A percentile compares a stretch with the other conserved stretches of the same genome.
Evolutionary conservation across 805 yeast genomes (phyloP).

Genomic region (Kuraishia ogatae): DNA sequence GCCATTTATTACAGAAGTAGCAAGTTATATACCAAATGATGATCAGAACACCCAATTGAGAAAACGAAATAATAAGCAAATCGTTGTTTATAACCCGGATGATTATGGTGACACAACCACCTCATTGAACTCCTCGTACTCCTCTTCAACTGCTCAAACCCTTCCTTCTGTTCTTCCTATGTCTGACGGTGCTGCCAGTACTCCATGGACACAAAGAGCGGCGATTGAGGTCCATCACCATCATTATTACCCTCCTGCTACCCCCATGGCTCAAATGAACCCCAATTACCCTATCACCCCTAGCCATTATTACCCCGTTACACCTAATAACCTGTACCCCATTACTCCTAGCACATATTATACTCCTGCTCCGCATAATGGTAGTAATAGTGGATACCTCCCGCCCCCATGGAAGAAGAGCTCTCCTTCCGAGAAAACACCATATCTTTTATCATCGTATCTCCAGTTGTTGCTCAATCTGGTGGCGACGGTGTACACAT

Average conservation of each 20-base stretch:
- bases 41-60: neutral
- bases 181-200: neutral
- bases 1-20: neutral
- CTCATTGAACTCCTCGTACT: neutral
- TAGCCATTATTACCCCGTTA: neutral
- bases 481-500: slow-evolving; percentile 32
- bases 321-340: neutral
- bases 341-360: slow-evolving; percentile 1
- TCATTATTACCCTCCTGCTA: slow-evolving; percentile 27
- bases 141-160: neutral
- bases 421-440: slow-evolving; percentile 40
- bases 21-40: neutral
- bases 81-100: neutral
- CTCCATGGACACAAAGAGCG: neutral
- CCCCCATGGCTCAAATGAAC: slow-evolving; percentile 1
- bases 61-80: neutral
- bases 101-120: neutral
- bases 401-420: slow-evolving; percentile 58
- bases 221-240: slow-evolving; percentile 34
- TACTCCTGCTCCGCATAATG: slow-evolving; percentile 4
- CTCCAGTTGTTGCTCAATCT: slow-evolving; percentile 48
- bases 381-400: slow-evolving; percentile 13
- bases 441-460: slow-evolving; percentile 54
- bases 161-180: neutral
- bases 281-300: neutral